Base-by-base conservation (phyloP, 371 early-diverging fungal genomes). In the Amoeboaphelidium occidentale region DNA sequence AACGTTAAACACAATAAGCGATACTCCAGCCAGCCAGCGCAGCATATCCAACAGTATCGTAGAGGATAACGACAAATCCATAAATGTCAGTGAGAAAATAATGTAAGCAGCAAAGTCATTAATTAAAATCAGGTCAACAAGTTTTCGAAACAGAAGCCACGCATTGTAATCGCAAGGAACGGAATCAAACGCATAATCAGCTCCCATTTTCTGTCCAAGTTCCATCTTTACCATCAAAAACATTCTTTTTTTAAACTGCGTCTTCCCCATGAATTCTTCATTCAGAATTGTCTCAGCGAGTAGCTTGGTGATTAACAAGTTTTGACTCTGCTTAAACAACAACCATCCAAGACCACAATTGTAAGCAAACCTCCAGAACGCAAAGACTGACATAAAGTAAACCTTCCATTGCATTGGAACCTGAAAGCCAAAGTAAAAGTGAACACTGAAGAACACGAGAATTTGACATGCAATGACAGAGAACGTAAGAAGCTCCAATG, bases 121-220 rank as follows among this genome's bases (percentile, higher is more conserved):
- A 63, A 86, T 73, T 46, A 90, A 64, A 48, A 94, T 78, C 48
- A 90, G 54, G 55, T 92, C 90, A n/a, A 88, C 90, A 47, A 94
- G 59, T 51, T 82, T 80, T 32, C 92, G 82, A 61, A 81, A 94
- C 10, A 92, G 65, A 47, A 92, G 68, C 96, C 96, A 94, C 1
- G 82, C 74, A 56, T 88, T 92, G 68, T 81, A 91, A 61, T 92
- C 96, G 49, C 85, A 62, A 1, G 93, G 91, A 25, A 76, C 73
- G 1, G 67, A 58, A 39, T 74, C 75, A 64, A 76, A 84, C 50
- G 76, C 64, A 62, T 90, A 90, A 54, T 78, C 85, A 25, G 59
- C 50, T 2, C 74, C 85, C 84, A 94, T 90, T 57, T 87, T 88
- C 43, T 70, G 65, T 44, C 67, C 73, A 25, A 94, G 65, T 55